These are phyloP conservation scores for Sphagnum contortum DNA, from an alignment of 225 moss, liverwort and hornwort species.

Conservation along the genomic window DNA sequence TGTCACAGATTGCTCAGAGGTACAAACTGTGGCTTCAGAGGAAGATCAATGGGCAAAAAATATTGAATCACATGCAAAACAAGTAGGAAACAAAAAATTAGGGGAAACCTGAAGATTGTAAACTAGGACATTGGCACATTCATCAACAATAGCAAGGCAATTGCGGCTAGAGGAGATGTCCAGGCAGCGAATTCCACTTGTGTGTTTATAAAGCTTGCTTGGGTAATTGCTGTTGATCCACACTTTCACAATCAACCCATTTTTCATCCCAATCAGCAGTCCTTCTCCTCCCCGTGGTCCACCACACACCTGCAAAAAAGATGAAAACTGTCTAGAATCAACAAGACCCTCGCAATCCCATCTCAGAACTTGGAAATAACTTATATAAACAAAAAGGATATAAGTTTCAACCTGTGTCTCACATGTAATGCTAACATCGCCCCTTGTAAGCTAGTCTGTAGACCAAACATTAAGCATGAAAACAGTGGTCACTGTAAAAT, in stretches of 20 bases:
- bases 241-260: conserved; percentile 83
- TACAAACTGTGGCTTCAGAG: no score
- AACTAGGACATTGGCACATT: conserved; percentile 63
- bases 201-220: conserved; percentile 63
- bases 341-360: not conserved
- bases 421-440: no score
- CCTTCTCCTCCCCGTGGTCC: conserved; percentile 87
- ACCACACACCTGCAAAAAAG: conserved; percentile 58
- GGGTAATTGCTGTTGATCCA: conserved; percentile 88
- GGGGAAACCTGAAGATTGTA: conserved; percentile 69
- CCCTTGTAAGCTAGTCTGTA: no score
- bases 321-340: not conserved
- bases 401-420: no score
- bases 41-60: no score
- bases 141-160: conserved; percentile 82
- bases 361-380: not conserved
- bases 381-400: no score
- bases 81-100: no score
- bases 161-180: conserved; percentile 70
- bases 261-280: conserved; percentile 87
- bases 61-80: no score
- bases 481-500: no score
- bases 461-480: no score
- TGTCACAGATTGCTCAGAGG: no score
- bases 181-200: conserved; percentile 87